Evolutionary conservation across 306 rosid genomes (phyloP).

Genomic region (Trifolium repens): DNA sequence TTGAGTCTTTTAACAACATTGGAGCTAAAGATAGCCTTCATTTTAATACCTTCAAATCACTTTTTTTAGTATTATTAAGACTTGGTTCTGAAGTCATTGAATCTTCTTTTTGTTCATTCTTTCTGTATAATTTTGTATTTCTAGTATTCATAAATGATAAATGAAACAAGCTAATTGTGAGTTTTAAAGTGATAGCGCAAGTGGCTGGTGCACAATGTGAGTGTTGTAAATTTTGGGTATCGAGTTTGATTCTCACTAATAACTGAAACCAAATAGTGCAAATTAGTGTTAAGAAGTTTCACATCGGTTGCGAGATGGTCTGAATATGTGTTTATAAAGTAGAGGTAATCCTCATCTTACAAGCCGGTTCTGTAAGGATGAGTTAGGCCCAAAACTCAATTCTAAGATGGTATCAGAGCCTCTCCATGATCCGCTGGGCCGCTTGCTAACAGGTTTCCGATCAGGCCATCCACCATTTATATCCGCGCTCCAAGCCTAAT

Average conservation of each 20-base stretch:
- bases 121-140: constrained; percentile 21
- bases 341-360: too few species aligned
- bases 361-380: too few species aligned
- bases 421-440: too few species aligned
- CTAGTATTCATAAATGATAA: neutral
- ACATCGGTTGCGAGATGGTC: too few species aligned
- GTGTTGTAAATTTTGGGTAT: too few species aligned
- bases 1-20: constrained; percentile 51
- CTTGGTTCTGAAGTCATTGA: constrained; percentile 16
- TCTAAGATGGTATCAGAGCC: too few species aligned
- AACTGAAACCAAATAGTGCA: neutral
- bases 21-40: constrained; percentile 29
- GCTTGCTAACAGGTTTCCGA: too few species aligned
- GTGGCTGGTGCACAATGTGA: neutral
- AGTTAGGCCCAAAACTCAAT: too few species aligned
- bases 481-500: too few species aligned
- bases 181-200: neutral
- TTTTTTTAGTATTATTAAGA: neutral
- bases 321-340: too few species aligned
- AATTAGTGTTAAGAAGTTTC: neutral
- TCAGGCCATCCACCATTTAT: too few species aligned
- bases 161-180: neutral
- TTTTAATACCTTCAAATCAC: constrained; percentile 23
- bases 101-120: constrained; percentile 10
- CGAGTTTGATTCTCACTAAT: too few species aligned